Conservation (phyloP, 495 filamentous ascomycete genomes). For the Gamarada debralockiae region DNA sequence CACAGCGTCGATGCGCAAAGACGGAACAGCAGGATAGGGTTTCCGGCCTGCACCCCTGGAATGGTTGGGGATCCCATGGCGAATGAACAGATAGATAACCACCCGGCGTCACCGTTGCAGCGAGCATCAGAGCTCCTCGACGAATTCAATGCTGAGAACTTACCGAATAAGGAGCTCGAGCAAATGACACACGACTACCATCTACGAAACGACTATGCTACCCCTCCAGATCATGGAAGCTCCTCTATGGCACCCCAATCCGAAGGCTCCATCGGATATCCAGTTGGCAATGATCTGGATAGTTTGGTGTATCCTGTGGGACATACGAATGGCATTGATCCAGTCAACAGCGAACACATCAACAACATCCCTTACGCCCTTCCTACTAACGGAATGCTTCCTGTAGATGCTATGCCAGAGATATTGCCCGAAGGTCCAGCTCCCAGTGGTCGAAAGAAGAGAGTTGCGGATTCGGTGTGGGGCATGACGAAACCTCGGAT, state of each 20-base stretch:
- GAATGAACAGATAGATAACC: constrained; percentile 48
- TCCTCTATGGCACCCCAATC: constrained; percentile 21
- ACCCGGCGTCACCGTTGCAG: constrained; percentile 77
- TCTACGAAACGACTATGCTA: constrained; percentile 45
- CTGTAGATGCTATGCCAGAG: constrained; percentile 17
- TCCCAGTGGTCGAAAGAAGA: constrained; percentile 18
- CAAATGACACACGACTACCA: constrained; percentile 68
- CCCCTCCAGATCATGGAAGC: constrained; percentile 25
- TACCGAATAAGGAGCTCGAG: constrained; percentile 75
- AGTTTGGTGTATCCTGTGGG: constrained; percentile 88
- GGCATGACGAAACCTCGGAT: constrained; percentile 75
- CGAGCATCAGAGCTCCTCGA: constrained; percentile 86
- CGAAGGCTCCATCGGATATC: constrained; percentile 41
- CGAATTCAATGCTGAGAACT: constrained; percentile 72
- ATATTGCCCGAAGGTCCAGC: constrained; percentile 13
- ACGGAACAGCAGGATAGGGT: constrained; percentile 55
- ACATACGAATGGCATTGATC: constrained; percentile 86
- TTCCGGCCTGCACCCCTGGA: constrained; percentile 26
- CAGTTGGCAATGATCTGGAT: constrained; percentile 63
- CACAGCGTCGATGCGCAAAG: constrained; percentile 62
- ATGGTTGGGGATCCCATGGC: constrained; percentile 17
- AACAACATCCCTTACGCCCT: constrained; percentile 86
- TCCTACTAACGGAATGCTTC: constrained; percentile 47
- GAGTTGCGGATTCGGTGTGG: constrained; percentile 69
- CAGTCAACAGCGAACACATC: constrained; percentile 90